Base-by-base conservation (phyloP, 441 rosid genomes). In the Populus hybrid region DNA sequence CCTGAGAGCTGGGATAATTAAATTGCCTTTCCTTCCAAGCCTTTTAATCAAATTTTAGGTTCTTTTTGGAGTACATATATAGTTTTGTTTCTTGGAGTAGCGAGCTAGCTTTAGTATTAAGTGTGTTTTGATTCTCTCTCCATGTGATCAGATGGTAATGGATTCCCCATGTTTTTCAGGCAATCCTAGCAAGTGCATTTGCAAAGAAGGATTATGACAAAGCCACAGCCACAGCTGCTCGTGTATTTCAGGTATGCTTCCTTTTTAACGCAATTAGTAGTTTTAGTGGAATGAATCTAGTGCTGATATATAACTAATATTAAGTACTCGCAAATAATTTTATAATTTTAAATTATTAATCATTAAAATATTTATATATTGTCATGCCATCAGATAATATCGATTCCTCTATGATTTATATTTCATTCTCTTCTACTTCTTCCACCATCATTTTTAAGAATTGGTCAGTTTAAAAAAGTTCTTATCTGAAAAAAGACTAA, bases 111-210 rank as follows among this genome's bases (percentile, higher is more conserved):
- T 21, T 61, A 61, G 18, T 72, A 20, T 24, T 2, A 65, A 24
- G 6, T 67, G 10, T 12, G 35, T 65, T 20, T n/a, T 26, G 4
- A 32, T 77, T 77, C 71, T 20, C 12, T 6, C 28, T 34, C 28
- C 30, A 23, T 21, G 65, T 54, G 50, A 54, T 20, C 16, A 18
- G 32, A 36, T 4, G 20, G 7, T 72, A 38, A 46, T 20, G 6
- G 14, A 12, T 57, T 75, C 20, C 74, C 54, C 10, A 40, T 28
- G 4, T 34, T 64, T 61, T 70, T 6, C 74, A 90, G 91, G 87
- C 93, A 75, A 84, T 87, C 70, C 87, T 90, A 54, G 91, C 95
- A 30, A 82, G 86, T 35, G 87, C 92, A 23, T 87, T 91, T 79
- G 89, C 89, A 7, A 82, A 78, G 76, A 85, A 79, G 65, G 90